phyloP scores from a whole-genome alignment of 164 flowering plant genomes.

The Nymphaea colorata region DNA sequence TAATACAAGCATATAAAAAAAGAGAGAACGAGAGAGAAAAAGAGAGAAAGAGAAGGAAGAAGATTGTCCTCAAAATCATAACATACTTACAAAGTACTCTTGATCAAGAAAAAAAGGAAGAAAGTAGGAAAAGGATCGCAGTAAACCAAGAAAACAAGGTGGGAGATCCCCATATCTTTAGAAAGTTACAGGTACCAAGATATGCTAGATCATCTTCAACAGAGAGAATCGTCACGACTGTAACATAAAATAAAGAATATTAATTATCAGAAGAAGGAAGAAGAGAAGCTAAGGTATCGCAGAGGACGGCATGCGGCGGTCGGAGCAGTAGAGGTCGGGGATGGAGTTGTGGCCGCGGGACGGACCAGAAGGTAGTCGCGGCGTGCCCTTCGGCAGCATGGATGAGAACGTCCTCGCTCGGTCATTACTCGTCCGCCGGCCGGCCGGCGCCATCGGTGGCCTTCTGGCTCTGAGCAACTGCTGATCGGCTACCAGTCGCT shows the following conservation, averaged over 20 bases:
- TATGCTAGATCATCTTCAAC: no score
- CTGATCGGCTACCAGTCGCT: background rate
- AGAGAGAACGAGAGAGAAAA: background rate
- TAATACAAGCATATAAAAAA: no score
- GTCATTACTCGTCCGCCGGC: background rate
- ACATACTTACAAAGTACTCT: no score
- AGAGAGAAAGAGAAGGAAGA: background rate
- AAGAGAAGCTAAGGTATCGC: no score
- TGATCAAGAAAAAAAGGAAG: background rate
- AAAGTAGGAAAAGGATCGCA: background rate
- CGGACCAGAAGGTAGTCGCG: background rate
- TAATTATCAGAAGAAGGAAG: no score
- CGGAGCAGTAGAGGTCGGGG: background rate
- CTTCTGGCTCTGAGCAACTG: background rate
- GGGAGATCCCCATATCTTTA: background rate
- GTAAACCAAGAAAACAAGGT: background rate
- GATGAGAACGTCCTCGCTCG: background rate
- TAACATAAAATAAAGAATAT: no score
- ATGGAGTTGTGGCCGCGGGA: background rate
- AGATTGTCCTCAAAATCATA: background rate
- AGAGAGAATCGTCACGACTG: no score
- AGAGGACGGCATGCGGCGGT: no score
- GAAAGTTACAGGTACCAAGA: no score
- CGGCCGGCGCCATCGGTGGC: background rate
- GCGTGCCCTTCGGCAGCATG: background rate